Evolutionary conservation across 208 protist species (phyloP), one percentile per base, ranked within the genome.

Genomic region (Endotrypanum monterogeii): DNA sequence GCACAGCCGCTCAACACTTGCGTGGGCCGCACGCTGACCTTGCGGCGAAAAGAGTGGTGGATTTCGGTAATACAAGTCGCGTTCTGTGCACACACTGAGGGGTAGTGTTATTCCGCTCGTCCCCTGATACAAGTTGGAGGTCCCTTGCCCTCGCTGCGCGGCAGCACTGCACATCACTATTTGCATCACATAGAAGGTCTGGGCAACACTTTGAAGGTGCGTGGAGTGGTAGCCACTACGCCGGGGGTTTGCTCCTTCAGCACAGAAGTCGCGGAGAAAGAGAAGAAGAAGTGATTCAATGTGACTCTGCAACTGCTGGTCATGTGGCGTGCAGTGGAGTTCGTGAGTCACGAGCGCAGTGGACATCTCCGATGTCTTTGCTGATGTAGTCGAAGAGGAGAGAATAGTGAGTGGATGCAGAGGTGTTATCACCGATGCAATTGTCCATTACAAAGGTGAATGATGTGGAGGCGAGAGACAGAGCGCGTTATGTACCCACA

Each of bases 11-110:
- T 74, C 58, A 16, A 88, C 16, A 41, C 70, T 71, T 11, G 58
- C 37, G 60, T 84, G 84, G 3, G 83, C 79, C 18, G 55, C 66
- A 3, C 75, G 72, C 65, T 86, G 87, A 3, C 74, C 81, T 35
- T 72, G 67, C 62, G 67, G 48, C 12, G 67, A 79, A 71, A 94
- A 96, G 16, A 96, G 76, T 25, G 25, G 51, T 1, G 88, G 81
- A 25, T 88, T 78, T 20, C 84, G 80, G 73, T 96, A 96, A 79
- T 94, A 94, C 20, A 96, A 72, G 61, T 92, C 88, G 12, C 92
- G 83, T 75, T 94, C 89, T 23, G 88, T 96, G 71, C 83, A 89
- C 52, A 81, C 71, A 28, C 16, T 50, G 25, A 70, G 46, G 20
- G 8, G 5, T 41, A 3, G 3, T 57, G 32, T 55, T 44, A 4